Evolutionary conservation across 139 green algal species (phyloP), one percentile per base, ranked within the genome.

Genomic region (Volvox reticuliferus): DNA sequence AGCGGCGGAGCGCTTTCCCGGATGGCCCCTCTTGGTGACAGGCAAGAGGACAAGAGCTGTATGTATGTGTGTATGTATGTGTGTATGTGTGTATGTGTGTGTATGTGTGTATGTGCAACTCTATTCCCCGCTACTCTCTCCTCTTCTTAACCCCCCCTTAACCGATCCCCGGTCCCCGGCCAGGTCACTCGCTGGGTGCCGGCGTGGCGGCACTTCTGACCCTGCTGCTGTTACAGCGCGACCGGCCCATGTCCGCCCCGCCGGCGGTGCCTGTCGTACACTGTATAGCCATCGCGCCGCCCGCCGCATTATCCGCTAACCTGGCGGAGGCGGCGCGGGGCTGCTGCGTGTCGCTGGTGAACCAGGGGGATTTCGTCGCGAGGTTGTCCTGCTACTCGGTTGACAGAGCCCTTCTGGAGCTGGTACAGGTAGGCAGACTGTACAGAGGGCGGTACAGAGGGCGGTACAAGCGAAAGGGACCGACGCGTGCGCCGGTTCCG

Each of bases 181-280:
- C 92, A 95, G 94, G 95, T n/a, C 95, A 97, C 84, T 97, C 93
- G 1, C 86, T 97, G 63, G 95, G 95, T 77, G 96, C 92, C 18
- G 96, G 96, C 33, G 95, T 96, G 30, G 96, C 96, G 20, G 94
- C 92, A 6, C 89, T 97, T 71, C 82, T 97, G 36, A 92, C 94
- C 28, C 82, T 97, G 63, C 91, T 97, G 90, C 86, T 96, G 37
- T 77, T 82, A n/a, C 55, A 82, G 37, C 85, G 26, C 6, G 37
- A 30, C 37, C 61, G 12, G 33, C 78, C 30, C 30, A 89, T 73
- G 84, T 73, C 68, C 16, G 78, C 67, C 16, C 81, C 81, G 30
- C 17, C n/a, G 17, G 61, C 61, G 61, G 61, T 87, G 61, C 81
- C 81, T 18, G 81, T 76, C 33, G 75, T 94, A 14, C 92, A 92